Base-by-base conservation (phyloP, 2,329 filamentous ascomycete species). In the Ophiostoma fasciatum region DNA sequence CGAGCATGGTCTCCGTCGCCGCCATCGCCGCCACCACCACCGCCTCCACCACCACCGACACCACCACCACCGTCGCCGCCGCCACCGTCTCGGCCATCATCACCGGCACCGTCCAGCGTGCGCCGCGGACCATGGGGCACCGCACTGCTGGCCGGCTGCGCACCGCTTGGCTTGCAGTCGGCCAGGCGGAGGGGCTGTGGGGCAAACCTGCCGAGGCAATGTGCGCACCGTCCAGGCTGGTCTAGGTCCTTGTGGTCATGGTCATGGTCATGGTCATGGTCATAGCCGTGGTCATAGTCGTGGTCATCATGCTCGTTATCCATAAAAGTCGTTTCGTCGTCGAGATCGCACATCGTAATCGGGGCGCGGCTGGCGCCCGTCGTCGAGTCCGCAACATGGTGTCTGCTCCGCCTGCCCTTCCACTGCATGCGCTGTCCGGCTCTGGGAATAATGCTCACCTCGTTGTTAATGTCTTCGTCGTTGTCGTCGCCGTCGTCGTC, bases 401-500 rank as follows among this genome's bases (percentile, higher is more conserved):
- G n/a, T n/a, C n/a, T n/a, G n/a, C n/a, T 20, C 28, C 11, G 5
- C 6, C 9, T 26, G 7, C n/a, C 11, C 7, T 21, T 15, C 18
- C 9, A 21, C 21, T 23, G 23, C 29, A 21, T 28, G n/a, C 11
- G 6, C 9, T 13, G 23, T 5, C 23, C 23, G 23, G 9, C 6
- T 9, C 23, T 5, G 4, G 8, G 11, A 11, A 15, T 4, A 17
- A 28, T 38, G 65, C 73, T 69, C 60, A 78, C 74, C 73, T 78
- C 74, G 43, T 66, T 74, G 51, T 70, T 72, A 27, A 73, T 72
- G 42, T 83, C 79, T 47, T 83, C 80, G 45, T 88, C 78, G 46
- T 80, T 80, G 39, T 83, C 82, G 42, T 93, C 83, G 60, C 84
- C 81, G 44, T 94, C 88, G 48, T 94, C 88, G 45, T 96, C 90